phyloP scores from a whole-genome alignment of 2,329 filamentous ascomycete genomes.

The Ophiosphaerella narmari region DNA sequence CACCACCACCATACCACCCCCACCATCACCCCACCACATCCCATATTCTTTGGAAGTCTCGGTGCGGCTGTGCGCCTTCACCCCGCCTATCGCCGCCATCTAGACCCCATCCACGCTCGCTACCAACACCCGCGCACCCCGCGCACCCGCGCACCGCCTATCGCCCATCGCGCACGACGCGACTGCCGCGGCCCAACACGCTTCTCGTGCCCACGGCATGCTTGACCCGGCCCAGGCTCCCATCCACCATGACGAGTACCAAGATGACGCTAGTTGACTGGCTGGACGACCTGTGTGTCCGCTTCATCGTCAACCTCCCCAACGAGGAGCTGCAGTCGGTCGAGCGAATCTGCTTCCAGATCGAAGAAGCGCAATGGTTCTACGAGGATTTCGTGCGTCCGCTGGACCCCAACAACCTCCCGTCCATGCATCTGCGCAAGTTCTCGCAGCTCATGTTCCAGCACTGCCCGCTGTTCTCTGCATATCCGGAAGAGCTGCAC shows the following conservation, averaged over 20 bases:
- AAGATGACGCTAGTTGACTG: constrained; percentile 91
- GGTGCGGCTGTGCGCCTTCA: constrained; percentile 35
- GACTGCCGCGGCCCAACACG: constrained; percentile 9
- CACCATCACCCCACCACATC: not conserved
- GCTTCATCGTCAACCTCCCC: constrained; percentile 97
- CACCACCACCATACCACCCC: not conserved
- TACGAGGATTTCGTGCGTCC: constrained; percentile 99
- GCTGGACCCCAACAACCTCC: constrained; percentile 76
- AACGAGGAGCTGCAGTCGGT: constrained; percentile 87
- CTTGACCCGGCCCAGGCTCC: constrained; percentile 57
- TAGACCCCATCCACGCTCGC: constrained; percentile 9
- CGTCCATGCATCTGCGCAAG: constrained; percentile 79
- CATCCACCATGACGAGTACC: constrained; percentile 66
- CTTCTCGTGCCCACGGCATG: constrained; percentile 58
- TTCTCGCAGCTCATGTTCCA: constrained; percentile 93
- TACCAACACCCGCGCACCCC: not conserved
- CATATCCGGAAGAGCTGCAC: constrained; percentile 77
- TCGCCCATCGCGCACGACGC: not conserved
- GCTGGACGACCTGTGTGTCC: constrained; percentile 96
- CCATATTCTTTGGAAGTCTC: constrained; percentile 26
- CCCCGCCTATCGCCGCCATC: constrained; percentile 6
- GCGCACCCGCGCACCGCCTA: constrained; percentile 2
- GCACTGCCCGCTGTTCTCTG: constrained; percentile 86
- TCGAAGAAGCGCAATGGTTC: constrained; percentile 99
- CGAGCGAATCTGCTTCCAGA: constrained; percentile 95